Evolutionary conservation across 441 rosid genomes (phyloP), one percentile per base, ranked within the genome.

Genomic region (Erodium trifolium): DNA sequence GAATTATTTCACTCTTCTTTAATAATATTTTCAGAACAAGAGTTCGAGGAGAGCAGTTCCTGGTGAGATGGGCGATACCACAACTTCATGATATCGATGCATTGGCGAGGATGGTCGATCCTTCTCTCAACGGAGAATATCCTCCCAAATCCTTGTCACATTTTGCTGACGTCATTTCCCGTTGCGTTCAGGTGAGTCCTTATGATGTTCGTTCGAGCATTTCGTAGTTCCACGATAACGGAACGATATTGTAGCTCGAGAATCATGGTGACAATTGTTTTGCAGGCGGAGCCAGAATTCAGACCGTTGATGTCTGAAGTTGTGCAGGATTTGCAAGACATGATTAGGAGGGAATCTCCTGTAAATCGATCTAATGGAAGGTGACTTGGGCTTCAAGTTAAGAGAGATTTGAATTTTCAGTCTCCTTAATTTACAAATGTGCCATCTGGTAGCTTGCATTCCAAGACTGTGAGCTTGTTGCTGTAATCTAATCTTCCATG

Each of bases 21-120:
- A 1, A 4, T 37, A 37, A 4, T 37, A 37, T 1, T 47, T 71
- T 62, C 64, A 95, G 99, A 77, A 76, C 83, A 45, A 80, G 90
- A 41, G 82, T 27, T 76, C 86, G 99, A 65, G 90, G 82, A 6
- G 99, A 92, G 72, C 97, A 92, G 73, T 92, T 82, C 78, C 82
- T 95, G 59, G 99, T 95, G 70, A 87, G 96, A 79, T 95, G 99
- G 99, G 99, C 98, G 5, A 78, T 92, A 47, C 14, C 53, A 8
- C 53, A 47, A 47, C 53, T 47, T 47, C 53, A 47, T 12, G 53
- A 47, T 47, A 92, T 95, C 2, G 85, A 92, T 79, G 92, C 96
- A 66, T 78, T 95, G 74, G 84, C 92, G 16, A 85, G 87, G 74
- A 95, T 95, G 99, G 99, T 92, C 65, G 99, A 95, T 78, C 91